Conservation (phyloP, 192 early-diverging fungal species). For the Coemansia sp. region DNA sequence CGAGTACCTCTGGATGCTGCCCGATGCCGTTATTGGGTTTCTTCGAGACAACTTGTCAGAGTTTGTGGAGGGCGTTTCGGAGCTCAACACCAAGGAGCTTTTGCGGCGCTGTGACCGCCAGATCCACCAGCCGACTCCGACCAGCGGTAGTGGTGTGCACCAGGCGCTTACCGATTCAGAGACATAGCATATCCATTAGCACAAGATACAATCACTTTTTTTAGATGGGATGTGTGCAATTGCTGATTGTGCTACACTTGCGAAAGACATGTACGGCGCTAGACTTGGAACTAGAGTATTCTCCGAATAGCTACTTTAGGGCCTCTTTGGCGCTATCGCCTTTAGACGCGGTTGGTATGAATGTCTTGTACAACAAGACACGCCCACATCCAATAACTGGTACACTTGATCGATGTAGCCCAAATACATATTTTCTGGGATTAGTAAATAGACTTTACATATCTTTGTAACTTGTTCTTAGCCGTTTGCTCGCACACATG, state of each 20-base stretch:
- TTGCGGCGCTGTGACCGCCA: conserved; percentile 43
- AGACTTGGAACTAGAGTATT: neutral
- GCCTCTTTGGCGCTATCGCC: neutral
- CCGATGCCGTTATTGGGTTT: conserved; percentile 43
- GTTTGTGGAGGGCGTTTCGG: conserved; percentile 34
- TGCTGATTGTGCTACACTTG: neutral
- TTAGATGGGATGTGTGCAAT: no score
- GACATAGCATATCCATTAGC: no score
- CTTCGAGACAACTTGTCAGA: conserved; percentile 41
- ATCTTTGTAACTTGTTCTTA: no score
- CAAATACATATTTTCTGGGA: no score
- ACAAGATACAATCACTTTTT: no score
- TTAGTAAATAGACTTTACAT: no score
- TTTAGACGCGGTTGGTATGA: neutral
- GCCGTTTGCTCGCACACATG: conserved; percentile 4
- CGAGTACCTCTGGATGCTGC: conserved; percentile 64
- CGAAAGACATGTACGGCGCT: neutral
- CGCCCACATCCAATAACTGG: neutral
- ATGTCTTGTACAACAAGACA: neutral
- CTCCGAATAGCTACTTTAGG: neutral
- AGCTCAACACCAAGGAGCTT: conserved; percentile 54
- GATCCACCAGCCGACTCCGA: conserved; percentile 12
- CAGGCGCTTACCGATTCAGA: conserved; percentile 6
- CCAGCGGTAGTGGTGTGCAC: conserved; percentile 1
- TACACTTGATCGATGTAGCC: no score